Evolutionary conservation across 306 rosid species (phyloP), one percentile per base, ranked within the genome.

Genomic region (Canavalia gladiata): DNA sequence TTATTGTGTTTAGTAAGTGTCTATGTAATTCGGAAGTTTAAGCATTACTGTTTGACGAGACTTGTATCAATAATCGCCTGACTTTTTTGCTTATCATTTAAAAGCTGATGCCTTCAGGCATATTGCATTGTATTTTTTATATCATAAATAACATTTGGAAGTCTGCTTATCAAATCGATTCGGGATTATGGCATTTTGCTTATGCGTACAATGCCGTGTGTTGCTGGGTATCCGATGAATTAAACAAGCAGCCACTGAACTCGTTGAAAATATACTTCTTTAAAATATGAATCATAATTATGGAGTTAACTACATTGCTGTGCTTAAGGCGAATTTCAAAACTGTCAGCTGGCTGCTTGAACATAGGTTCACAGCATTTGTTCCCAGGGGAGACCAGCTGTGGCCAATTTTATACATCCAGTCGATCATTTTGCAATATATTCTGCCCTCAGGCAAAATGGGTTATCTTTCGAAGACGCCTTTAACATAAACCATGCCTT

Each of bases 401-500:
- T 42, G 67, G 52, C 72, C 1, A n/a, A 12, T 71, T 76, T 8
- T 30, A 9, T 33, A 46, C 49, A 33, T 67, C 1, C 49, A 57
- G 10, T 37, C 1, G 28, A 77, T 59, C 57, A 59, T 52, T 28
- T 76, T 18, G 46, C 63, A 34, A 49, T 34, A 41, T 47, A 74
- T 30, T 56, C 11, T 75, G 69, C 69, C 29, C 5, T 58, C 11
- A 33, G 28, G 0, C 29, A 25, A 59, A 52, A 34, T 43, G 39
- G 8, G 47, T 85, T 41, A 85, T 86, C 82, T 84, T 82, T 92
- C 91, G 6, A 86, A 87, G 30, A 90, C 69, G n/a, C 94, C 97
- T 75, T 90, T 92, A 35, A 90, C 96, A 66, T 89, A 94, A 34
- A 89, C 98, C 96, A 92, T 89, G 30, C 97, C 98, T 34, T 94